Conservation (phyloP, 345 rosid species). For the Pelargonium nanum region DNA sequence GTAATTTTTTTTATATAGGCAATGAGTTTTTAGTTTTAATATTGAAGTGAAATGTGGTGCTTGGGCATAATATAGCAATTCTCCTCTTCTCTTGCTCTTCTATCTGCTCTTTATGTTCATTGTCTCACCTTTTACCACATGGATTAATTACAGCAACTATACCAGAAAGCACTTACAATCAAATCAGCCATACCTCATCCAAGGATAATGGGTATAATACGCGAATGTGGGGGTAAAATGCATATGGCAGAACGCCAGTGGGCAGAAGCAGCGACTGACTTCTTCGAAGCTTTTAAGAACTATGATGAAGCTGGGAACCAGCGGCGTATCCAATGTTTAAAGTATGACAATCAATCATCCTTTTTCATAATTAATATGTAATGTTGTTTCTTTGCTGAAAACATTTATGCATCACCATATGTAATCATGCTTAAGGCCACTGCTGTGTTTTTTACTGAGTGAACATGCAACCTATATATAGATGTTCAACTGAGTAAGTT, state of each 20-base stretch:
- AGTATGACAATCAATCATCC: slow-evolving; percentile 38
- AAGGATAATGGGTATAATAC: slow-evolving; percentile 97
- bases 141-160: slow-evolving; percentile 66
- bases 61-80: background rate
- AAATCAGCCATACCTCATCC: slow-evolving; percentile 99
- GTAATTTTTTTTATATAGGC: background rate
- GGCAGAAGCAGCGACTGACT: slow-evolving; percentile 98
- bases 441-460: background rate
- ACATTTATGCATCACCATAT: background rate
- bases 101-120: background rate
- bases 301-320: slow-evolving; percentile 99
- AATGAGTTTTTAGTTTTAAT: background rate
- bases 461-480: background rate
- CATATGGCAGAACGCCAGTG: slow-evolving; percentile 99
- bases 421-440: background rate
- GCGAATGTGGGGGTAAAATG: slow-evolving; percentile 99
- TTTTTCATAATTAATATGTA: background rate
- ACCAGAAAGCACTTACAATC: slow-evolving; percentile 94
- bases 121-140: background rate
- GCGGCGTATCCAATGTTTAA: slow-evolving; percentile 93
- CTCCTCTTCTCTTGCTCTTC: background rate
- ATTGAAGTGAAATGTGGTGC: background rate
- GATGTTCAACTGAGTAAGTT: background rate
- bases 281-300: slow-evolving; percentile 98
- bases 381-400: background rate